A percentile compares a stretch with the other conserved stretches of the same genome.
These are phyloP conservation scores for Leptographium galeiforme DNA, from an alignment of 2,329 filamentous ascomycete genomes.

Conservation along the genomic window DNA sequence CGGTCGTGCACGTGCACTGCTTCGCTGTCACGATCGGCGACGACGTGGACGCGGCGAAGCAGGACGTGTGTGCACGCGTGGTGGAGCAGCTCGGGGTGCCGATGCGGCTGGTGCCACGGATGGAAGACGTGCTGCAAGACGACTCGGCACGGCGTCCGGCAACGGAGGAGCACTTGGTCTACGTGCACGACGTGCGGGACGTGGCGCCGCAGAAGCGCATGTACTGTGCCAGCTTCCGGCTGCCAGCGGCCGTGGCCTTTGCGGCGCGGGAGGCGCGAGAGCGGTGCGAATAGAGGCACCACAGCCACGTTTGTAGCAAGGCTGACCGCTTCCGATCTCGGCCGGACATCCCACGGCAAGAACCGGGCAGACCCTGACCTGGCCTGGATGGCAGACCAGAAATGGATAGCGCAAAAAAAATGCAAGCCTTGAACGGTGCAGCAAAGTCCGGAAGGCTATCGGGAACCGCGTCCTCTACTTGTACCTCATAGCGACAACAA, in stretches of 20 bases:
- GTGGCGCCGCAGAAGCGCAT: slow-evolving; percentile 91
- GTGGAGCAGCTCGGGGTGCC: slow-evolving; percentile 44
- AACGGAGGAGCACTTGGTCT: slow-evolving; percentile 26
- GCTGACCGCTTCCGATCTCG: no score
- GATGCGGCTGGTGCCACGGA: slow-evolving; percentile 27
- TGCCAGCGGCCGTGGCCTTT: slow-evolving; percentile 77
- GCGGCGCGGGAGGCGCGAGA: slow-evolving; percentile 23
- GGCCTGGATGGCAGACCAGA: no score
- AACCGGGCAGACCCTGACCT: no score
- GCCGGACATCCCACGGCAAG: no score
- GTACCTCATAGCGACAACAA: no score
- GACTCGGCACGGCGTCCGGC: neutral
- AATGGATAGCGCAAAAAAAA: no score
- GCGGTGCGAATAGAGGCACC: no score
- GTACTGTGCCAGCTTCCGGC: slow-evolving; percentile 87
- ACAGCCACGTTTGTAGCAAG: no score
- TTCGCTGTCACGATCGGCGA: slow-evolving; percentile 75
- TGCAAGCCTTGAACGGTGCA: no score
- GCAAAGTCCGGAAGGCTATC: no score
- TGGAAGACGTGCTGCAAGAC: slow-evolving; percentile 30
- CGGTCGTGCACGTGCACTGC: slow-evolving; percentile 86
- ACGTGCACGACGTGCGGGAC: slow-evolving; percentile 61
- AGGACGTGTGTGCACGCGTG: slow-evolving; percentile 54
- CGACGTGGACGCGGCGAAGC: slow-evolving; percentile 30
- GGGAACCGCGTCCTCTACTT: no score